Evolutionary conservation across 805 yeast species (phyloP), one percentile per base, ranked within the genome.

Genomic region (Wickerhamiella dianesei): DNA sequence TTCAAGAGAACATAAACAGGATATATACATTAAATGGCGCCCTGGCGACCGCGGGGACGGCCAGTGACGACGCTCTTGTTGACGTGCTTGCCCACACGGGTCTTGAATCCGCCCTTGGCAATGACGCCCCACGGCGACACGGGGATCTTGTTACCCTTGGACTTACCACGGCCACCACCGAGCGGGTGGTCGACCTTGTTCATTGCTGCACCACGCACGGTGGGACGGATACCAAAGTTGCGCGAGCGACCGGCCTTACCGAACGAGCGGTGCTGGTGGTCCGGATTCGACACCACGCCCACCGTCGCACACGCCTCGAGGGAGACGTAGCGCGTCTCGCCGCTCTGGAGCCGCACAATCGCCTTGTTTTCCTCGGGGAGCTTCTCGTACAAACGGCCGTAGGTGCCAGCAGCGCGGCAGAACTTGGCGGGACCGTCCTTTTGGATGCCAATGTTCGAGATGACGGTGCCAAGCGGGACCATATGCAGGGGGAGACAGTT

Each of bases 81-180:
- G 53, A 73, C 79, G 63, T 84, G 74, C 68, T 84, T 86, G 61
- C 94, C 94, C 57, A 81, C 79, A 69, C 98, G 80, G 14, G 97
- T 92, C 76, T 86, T 88, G 71, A 78, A 88, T 48, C 85, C 82
- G 65, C 92, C 94, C 74, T 89, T 89, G 39, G 89, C 81, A 60
- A 82, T 66, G 50, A 80, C 80, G 59, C 98, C 98, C 96, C 97
- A 89, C 64, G 94, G 94, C 47, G 95, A 83, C 72, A 82, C 85
- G 17, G 97, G 84, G 50, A 82, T 74, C 70, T 86, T 89, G 68
- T 89, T 88, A 53, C 95, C 85, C 79, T 92, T 92, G 51, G 95
- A 83, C 67, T 92, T 92, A 77, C 98, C 98, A 75, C 98, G 80
- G 70, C 98, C 98, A 80, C 98, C 98, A 73, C 98, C 98, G 61